Conservation (phyloP, 352 stramenopile species). For the Phytophthora agathidicida region DNA sequence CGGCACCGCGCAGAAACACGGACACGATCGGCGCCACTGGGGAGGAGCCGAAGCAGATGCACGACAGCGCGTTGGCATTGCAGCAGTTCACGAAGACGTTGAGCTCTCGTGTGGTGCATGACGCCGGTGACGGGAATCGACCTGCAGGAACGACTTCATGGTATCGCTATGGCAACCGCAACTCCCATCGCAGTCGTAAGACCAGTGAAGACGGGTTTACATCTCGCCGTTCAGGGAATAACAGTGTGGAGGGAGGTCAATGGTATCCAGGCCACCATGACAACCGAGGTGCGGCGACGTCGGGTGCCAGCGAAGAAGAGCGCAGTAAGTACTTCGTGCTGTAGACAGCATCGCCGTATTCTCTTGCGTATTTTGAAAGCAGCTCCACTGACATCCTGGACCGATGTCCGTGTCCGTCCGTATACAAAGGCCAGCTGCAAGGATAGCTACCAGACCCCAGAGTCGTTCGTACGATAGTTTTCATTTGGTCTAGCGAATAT, state of each 20-base stretch:
- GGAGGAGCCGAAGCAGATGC: conserved; percentile 49
- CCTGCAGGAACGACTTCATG: conserved; percentile 56
- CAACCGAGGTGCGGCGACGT: conserved; percentile 42
- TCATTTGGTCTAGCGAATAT: conserved; percentile 11
- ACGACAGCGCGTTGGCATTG: conserved; percentile 72
- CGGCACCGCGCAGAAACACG: conserved; percentile 41
- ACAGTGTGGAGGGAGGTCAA: conserved; percentile 53
- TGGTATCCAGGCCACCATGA: conserved; percentile 52
- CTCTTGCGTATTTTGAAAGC: conserved; percentile 28
- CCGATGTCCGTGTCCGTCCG: conserved; percentile 23
- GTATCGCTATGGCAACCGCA: conserved; percentile 80
- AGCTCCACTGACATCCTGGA: conserved; percentile 14
- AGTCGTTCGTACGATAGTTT: conserved; percentile 22
- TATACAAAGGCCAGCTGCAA: conserved; percentile 31
- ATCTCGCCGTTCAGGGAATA: conserved; percentile 67
- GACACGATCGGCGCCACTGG: conserved; percentile 50
- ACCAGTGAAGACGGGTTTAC: conserved; percentile 60
- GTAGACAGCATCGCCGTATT: conserved; percentile 43
- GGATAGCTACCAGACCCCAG: conserved; percentile 24
- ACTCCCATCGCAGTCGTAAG: conserved; percentile 70
- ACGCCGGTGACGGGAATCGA: conserved; percentile 47
- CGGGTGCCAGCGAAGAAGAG: conserved; percentile 66
- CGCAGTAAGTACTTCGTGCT: conserved; percentile 88
- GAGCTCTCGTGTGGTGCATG: conserved; percentile 75
- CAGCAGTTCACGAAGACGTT: conserved; percentile 88